Evolutionary conservation across 2,329 filamentous ascomycete species (phyloP).

Genomic region (Aspergillus ruber): DNA sequence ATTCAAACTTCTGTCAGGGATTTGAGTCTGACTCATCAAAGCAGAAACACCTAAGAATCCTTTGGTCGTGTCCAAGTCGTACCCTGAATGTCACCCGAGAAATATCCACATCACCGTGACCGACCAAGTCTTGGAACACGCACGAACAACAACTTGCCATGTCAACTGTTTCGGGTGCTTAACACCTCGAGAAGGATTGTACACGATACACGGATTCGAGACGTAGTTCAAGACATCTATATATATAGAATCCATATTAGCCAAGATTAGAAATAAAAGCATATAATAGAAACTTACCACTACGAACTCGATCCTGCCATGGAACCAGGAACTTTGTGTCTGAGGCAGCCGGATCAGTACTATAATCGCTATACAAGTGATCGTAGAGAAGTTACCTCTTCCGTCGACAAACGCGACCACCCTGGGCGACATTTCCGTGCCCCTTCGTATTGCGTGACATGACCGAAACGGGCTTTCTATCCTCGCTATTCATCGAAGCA

Average conservation of each 20-base stretch:
- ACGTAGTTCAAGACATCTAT: not conserved
- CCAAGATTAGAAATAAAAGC: not conserved
- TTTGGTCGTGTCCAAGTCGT: not conserved
- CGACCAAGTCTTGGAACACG: not conserved
- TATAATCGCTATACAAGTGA: not conserved
- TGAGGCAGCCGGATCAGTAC: not conserved
- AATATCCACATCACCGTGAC: not conserved
- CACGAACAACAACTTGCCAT: not conserved
- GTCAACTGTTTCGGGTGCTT: not conserved
- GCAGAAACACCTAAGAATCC: not conserved
- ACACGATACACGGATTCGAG: not conserved
- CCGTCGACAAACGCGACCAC: constrained; percentile 29
- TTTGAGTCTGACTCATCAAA: not conserved
- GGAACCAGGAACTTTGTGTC: constrained; percentile 1
- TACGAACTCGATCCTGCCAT: not conserved
- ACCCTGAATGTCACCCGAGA: not conserved
- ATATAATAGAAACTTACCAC: not conserved
- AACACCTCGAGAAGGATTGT: not conserved
- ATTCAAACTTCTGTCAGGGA: not conserved
- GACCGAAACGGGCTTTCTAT: constrained; percentile 67
- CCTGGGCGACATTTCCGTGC: constrained; percentile 47
- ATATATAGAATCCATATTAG: not conserved
- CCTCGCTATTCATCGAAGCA: constrained; percentile 77
- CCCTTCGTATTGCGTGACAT: constrained; percentile 68
- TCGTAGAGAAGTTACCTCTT: constrained; percentile 16